phyloP scores from a whole-genome alignment of 148 eudicot genomes.

The Rhododendron vialii region DNA sequence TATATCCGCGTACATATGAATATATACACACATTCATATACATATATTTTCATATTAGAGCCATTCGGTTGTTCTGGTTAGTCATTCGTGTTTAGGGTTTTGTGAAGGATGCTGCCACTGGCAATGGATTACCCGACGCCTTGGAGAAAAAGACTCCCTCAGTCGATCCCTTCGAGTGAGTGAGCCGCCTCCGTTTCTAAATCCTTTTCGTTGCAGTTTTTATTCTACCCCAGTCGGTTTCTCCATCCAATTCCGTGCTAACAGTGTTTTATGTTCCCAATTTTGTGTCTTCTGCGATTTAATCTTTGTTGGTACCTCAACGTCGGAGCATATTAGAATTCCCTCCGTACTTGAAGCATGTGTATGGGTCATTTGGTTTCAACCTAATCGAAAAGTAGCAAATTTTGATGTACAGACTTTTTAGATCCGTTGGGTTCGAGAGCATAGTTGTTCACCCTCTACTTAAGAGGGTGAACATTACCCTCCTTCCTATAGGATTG shows the following conservation, averaged over 20 bases:
- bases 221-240: background rate
- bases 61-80: background rate
- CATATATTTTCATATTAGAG: background rate
- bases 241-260: background rate
- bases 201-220: background rate
- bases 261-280: background rate
- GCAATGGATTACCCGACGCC: background rate
- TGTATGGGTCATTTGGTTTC: background rate
- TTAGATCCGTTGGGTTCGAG: background rate
- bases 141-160: background rate
- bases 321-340: background rate
- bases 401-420: background rate
- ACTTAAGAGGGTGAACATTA: too few relatives aligned
- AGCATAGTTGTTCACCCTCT: background rate
- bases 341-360: background rate
- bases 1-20: background rate
- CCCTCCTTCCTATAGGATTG: too few relatives aligned
- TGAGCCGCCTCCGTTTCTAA: background rate
- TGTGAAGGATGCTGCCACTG: slow-evolving; percentile 6
- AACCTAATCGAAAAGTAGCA: background rate
- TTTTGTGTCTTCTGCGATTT: too few relatives aligned
- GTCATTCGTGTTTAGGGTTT: background rate
- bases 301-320: background rate
- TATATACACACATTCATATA: background rate
- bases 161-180: slow-evolving; percentile 4